These are phyloP conservation scores for Suhomyces bribrorum DNA, from an alignment of 1,139 yeast genomes.

Conservation along the genomic window DNA sequence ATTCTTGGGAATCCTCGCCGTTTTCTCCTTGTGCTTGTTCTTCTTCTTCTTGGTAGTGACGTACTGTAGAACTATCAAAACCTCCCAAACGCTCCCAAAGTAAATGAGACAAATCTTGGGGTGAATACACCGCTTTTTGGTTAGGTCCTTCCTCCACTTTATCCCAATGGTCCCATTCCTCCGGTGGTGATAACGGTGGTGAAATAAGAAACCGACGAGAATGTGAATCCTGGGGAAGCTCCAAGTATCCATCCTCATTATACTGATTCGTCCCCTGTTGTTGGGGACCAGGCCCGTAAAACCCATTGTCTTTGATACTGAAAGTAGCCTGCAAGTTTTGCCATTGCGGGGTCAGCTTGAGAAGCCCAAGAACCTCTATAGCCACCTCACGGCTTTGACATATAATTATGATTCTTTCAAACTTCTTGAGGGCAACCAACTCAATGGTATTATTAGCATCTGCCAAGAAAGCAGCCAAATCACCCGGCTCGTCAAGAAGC, in stretches of 20 bases:
- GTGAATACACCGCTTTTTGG: constrained; percentile 36
- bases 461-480: constrained; percentile 28
- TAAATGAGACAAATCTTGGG: constrained; percentile 43
- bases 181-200: constrained; percentile 51
- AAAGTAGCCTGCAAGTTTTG: constrained; percentile 24
- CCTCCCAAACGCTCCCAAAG: constrained; percentile 51
- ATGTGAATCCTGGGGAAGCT: constrained; percentile 44
- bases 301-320: constrained; percentile 38
- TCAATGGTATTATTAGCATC: constrained; percentile 28
- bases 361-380: constrained; percentile 19
- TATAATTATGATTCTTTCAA: constrained; percentile 38
- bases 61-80: constrained; percentile 35
- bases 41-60: constrained; percentile 28
- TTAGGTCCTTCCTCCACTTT: constrained; percentile 48
- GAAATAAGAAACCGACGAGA: constrained; percentile 45
- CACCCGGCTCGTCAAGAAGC: constrained; percentile 28
- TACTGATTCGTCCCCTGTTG: background rate
- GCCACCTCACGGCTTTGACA: constrained; percentile 32
- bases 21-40: too few species aligned
- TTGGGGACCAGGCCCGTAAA: constrained; percentile 7
- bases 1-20: constrained; percentile 5
- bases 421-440: constrained; percentile 36
- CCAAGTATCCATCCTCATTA: constrained; percentile 32
- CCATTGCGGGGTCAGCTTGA: constrained; percentile 23
- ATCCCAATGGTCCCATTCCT: constrained; percentile 51